These are phyloP conservation scores for Cryptosporidium ubiquitum DNA, from an alignment of 169 alveolate genomes.

Conservation along the genomic window DNA sequence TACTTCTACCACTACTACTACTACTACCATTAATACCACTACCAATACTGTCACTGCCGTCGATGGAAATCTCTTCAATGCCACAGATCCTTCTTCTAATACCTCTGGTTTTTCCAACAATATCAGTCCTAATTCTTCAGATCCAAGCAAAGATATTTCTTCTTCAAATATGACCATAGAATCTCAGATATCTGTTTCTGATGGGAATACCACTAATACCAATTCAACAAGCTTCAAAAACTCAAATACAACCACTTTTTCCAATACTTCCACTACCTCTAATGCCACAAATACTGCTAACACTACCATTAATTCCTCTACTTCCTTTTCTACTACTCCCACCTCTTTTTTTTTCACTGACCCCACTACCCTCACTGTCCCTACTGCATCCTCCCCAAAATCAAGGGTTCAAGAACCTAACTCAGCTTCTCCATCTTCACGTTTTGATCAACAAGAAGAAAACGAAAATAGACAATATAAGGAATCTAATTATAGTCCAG, in stretches of 20 bases:
- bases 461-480: not conserved
- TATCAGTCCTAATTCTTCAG: not conserved
- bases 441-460: not conserved
- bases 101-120: not conserved
- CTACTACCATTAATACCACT: not conserved
- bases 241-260: not conserved
- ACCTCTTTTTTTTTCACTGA: no score
- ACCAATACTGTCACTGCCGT: not conserved
- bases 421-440: no score
- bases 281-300: no score
- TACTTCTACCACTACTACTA: not conserved
- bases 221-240: not conserved
- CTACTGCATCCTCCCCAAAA: no score
- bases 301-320: no score
- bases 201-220: not conserved
- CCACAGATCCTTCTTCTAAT: no score
- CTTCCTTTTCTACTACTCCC: no score
- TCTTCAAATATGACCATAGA: not conserved
- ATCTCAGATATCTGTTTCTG: not conserved
- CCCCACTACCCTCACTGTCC: no score
- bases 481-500: constrained; percentile 37
- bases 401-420: no score
- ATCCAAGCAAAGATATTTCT: not conserved
- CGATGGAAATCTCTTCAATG: no score
- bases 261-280: not conserved